phyloP scores from a whole-genome alignment of 2,329 filamentous ascomycete species.

The Botrytis deweyae region DNA sequence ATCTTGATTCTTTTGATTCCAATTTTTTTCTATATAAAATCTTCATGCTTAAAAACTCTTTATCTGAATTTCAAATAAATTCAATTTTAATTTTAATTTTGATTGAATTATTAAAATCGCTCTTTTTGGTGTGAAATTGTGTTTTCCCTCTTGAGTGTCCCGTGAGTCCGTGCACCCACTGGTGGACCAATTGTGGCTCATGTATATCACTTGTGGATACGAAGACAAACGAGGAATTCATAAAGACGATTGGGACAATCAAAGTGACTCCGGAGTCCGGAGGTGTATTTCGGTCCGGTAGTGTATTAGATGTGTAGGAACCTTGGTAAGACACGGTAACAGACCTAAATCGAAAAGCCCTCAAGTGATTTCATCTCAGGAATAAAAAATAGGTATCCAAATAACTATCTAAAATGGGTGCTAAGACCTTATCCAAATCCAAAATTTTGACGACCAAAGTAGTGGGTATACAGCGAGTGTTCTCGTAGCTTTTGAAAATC shows the following conservation, averaged over 20 bases:
- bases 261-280: not conserved
- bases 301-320: not conserved
- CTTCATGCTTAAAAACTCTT: too few relatives aligned
- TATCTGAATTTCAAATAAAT: too few relatives aligned
- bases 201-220: not conserved
- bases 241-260: not conserved
- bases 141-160: too few relatives aligned
- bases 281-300: not conserved
- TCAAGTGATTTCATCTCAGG: not conserved
- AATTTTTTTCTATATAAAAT: too few relatives aligned
- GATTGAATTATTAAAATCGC: too few relatives aligned
- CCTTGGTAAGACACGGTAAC: not conserved
- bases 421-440: not conserved
- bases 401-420: slow-evolving; percentile 11
- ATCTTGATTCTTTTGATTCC: too few relatives aligned
- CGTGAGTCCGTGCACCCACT: too few relatives aligned
- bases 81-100: too few relatives aligned
- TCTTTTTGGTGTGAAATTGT: too few relatives aligned
- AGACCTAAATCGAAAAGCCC: not conserved
- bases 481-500: slow-evolving; percentile 6
- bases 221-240: not conserved
- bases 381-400: slow-evolving; percentile 9
- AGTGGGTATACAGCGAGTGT: slow-evolving; percentile 17
- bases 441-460: not conserved
- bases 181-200: too few relatives aligned